Evolutionary conservation across 2,329 filamentous ascomycete genomes (phyloP).

Genomic region (Rutstroemia sp.): DNA sequence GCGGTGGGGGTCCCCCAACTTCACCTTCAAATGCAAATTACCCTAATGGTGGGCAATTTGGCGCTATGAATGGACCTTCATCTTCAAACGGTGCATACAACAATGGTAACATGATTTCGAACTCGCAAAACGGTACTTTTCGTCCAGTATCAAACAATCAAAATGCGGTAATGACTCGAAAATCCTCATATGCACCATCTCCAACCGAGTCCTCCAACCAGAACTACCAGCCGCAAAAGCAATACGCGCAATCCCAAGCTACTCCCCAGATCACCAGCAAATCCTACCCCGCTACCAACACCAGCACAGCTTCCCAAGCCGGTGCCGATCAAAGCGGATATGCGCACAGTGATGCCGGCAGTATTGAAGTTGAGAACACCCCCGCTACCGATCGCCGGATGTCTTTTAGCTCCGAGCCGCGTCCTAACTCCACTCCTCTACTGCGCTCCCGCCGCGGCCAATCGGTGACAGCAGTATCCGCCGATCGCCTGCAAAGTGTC

Average conservation of each 20-base stretch:
- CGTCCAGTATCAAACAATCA: too few species aligned
- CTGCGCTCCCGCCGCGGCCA: constrained; percentile 20
- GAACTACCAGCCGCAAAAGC: too few species aligned
- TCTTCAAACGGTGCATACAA: too few species aligned
- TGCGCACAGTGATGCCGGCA: neutral
- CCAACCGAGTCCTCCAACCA: too few species aligned
- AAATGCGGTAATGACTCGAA: too few species aligned
- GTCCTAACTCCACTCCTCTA: constrained; percentile 11
- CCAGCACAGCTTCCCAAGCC: neutral
- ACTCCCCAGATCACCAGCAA: neutral
- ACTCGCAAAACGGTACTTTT: too few species aligned
- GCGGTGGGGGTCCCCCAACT: neutral
- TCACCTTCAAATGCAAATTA: neutral
- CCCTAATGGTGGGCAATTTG: neutral
- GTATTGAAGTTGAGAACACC: neutral
- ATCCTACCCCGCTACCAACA: neutral
- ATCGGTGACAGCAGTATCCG: constrained; percentile 10
- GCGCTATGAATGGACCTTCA: neutral
- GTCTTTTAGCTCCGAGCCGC: constrained; percentile 9
- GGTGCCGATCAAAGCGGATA: neutral
- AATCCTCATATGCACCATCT: too few species aligned
- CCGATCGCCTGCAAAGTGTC: constrained; percentile 15
- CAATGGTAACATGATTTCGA: too few species aligned
- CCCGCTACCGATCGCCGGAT: neutral
- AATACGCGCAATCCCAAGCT: too few species aligned